Evolutionary conservation across 768 basidiomycete species (phyloP), one percentile per base, ranked within the genome.

Genomic region (Kwoniella dendrophila): DNA sequence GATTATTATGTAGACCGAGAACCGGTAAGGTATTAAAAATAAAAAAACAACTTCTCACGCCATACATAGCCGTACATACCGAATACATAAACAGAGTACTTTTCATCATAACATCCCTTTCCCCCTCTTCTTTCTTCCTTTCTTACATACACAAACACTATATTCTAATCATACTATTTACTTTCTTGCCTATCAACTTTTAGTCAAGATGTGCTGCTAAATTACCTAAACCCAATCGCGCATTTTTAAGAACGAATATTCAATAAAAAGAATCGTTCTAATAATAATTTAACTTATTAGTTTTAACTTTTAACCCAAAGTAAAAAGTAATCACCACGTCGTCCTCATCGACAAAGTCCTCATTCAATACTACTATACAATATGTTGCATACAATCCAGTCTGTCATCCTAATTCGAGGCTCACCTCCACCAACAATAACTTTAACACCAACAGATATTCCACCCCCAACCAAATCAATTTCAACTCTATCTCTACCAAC

Each of bases 121-220:
- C 29, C 43, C 59, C 51, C 32, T 38, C 41, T 50, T 51, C 49
- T 32, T 22, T 33, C 40, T 50, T 50, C 44, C 58, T 59, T 44
- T 30, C 29, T 51, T 41, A 36, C 33, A 2, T 51, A 24, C 10
- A 18, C 10, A 48, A 36, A 40, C 33, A 45, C 49, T 51, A 38
- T 43, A 41, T 51, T 22, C 24, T 40, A 14, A 22, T 32, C 34
- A 38, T 43, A 29, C 36, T 16, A n/a, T n/a, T n/a, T n/a, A n/a
- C n/a, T 50, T 20, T 33, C 12, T 44, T 27, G 36, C 22, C 34
- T 32, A 27, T 24, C 40, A 34, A 59, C 38, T 30, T 51, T 22
- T 49, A 59, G 32, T 32, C 47, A 44, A 49, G 48, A 59, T 59
- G 58, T 59, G 58, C 47, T 49, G 33, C 58, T 59, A 59, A 59